These are phyloP conservation scores for Backusella sp. DNA, from an alignment of 192 early-diverging fungal species.

Conservation along the genomic window DNA sequence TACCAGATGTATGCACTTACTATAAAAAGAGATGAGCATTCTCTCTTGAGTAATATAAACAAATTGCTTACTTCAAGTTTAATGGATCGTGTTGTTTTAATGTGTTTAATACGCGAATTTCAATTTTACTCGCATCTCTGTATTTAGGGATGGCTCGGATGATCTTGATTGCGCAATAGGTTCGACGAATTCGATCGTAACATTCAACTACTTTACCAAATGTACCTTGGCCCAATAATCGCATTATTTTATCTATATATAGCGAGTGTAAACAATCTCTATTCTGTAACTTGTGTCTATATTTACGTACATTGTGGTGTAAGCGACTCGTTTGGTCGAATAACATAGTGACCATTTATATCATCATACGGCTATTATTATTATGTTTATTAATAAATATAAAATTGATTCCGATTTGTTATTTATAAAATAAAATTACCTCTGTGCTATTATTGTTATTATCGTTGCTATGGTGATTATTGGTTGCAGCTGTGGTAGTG, in stretches of 20 bases:
- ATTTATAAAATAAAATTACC: not conserved
- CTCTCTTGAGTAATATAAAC: not conserved
- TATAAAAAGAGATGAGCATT: constrained; percentile 25
- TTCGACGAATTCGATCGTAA: constrained; percentile 60
- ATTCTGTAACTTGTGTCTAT: not conserved
- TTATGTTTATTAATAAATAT: not conserved
- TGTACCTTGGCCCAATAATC: constrained; percentile 92
- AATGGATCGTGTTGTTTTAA: constrained; percentile 79
- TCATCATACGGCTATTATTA: constrained; percentile 62
- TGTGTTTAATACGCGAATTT: constrained; percentile 82
- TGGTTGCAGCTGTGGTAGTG: not conserved
- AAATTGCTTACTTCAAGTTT: constrained; percentile 65
- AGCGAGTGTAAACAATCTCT: not conserved
- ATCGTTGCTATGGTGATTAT: not conserved
- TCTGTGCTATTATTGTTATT: constrained; percentile 1
- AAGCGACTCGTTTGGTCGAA: constrained; percentile 69
- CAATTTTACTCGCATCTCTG: constrained; percentile 86
- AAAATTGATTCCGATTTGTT: constrained; percentile 1
- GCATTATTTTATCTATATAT: constrained; percentile 72
- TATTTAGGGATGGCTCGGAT: constrained; percentile 94
- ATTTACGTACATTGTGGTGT: constrained; percentile 67
- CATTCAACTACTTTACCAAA: constrained; percentile 97
- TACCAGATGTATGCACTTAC: constrained; percentile 86
- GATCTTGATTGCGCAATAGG: constrained; percentile 85
- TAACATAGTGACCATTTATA: constrained; percentile 92